phyloP scores from a whole-genome alignment of 169 alveolate genomes.

The Plasmodium chabaudi region DNA sequence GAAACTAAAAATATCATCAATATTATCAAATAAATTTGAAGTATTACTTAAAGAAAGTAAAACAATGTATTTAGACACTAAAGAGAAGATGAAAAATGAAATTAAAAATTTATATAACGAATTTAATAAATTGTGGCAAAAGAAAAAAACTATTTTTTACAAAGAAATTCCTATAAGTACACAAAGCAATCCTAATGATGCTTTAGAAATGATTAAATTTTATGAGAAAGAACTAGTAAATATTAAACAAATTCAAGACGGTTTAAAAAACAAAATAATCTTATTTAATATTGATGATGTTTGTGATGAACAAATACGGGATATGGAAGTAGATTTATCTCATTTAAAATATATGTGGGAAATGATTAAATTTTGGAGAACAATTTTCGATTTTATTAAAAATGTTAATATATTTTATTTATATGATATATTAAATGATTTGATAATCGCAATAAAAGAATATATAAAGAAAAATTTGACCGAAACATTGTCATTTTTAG shows the following conservation, averaged over 20 bases:
- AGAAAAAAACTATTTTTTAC: constrained; percentile 53
- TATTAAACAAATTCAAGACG: constrained; percentile 35
- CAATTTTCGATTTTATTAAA: constrained; percentile 52
- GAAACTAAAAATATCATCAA: constrained; percentile 68
- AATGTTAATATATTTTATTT: constrained; percentile 72
- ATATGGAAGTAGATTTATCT: constrained; percentile 52
- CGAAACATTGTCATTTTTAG: constrained; percentile 18
- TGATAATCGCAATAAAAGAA: constrained; percentile 33
- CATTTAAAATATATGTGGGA: constrained; percentile 67
- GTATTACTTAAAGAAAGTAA: constrained; percentile 53
- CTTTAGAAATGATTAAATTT: constrained; percentile 32
- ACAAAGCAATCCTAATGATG: constrained; percentile 61
- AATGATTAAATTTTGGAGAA: constrained; percentile 65
- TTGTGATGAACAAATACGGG: constrained; percentile 71
- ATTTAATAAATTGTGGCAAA: constrained; percentile 75
- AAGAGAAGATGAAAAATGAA: constrained; percentile 76
- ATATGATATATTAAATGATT: constrained; percentile 48
- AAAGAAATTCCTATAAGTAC: constrained; percentile 70
- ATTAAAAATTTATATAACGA: constrained; percentile 71
- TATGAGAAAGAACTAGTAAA: constrained; percentile 62
- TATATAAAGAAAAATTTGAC: constrained; percentile 33
- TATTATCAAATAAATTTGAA: constrained; percentile 60
- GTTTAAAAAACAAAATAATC: constrained; percentile 53
- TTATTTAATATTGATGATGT: constrained; percentile 75
- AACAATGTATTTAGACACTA: constrained; percentile 68